Conservation (phyloP, 2,329 filamentous ascomycete species). For the Sporothrix curviconia region DNA sequence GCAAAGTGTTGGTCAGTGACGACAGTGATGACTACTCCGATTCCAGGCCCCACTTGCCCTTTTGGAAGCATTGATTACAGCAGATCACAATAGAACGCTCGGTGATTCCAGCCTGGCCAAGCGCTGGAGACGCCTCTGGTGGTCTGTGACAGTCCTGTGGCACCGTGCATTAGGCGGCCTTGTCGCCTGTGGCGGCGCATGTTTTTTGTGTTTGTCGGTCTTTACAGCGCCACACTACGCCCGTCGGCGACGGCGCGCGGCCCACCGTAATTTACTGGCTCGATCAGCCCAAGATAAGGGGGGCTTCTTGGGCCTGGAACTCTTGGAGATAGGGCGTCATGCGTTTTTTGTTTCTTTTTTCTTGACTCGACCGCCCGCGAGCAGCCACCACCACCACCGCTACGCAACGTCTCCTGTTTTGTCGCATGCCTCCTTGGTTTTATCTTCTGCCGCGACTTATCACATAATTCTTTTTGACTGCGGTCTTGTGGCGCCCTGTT, state of each 20-base stretch:
- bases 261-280: not conserved
- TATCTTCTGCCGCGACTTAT: no score
- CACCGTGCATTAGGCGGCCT: no score
- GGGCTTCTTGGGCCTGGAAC: no score
- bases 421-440: no score
- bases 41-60: not conserved
- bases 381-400: not conserved
- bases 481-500: no score
- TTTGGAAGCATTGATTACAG: not conserved
- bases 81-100: not conserved
- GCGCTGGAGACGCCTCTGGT: not conserved
- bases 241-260: not conserved
- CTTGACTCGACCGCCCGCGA: not conserved
- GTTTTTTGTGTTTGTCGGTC: not conserved
- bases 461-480: no score
- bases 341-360: not conserved
- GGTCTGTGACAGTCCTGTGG: not conserved
- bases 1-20: not conserved
- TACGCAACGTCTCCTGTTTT: not conserved
- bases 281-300: not conserved
- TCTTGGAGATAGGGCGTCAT: not conserved
- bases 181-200: no score
- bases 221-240: not conserved
- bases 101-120: not conserved
- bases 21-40: no score